Evolutionary conservation across 148 eudicot species (phyloP), one percentile per base, ranked within the genome.

Genomic region (Rhododendron ferrugineum): DNA sequence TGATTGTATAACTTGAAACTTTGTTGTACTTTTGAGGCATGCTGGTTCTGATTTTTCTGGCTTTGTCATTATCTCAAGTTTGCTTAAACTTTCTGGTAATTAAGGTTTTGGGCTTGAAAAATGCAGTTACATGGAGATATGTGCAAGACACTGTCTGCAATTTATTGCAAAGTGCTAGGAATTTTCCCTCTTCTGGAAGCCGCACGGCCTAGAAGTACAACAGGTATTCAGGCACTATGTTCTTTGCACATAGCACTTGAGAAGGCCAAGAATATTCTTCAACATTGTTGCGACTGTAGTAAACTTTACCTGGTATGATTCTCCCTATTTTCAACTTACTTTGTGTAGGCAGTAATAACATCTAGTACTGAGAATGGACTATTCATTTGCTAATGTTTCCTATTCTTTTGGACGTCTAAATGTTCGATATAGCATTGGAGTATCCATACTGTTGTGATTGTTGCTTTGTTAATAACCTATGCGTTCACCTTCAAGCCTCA

Each of bases 161-260:
- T 95, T 85, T 95, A 95, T 90, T 87, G 89, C 85, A 95, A 85
- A 92, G 91, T 93, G 87, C 76, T 95, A 91, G 92, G 87, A 40
- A 92, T 97, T 84, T 97, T 97, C 88, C 99, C 99, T 60, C 91
- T 89, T 47, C 86, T 97, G 80, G 99, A 97, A 94, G 98, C 95
- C 7, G 96, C 98, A 68, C 89, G 99, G 15, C 99, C 99, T 34
- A 90, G 98, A 86, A 95, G 99, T 88, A 93, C 94, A 75, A 89
- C 99, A 26, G 99, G 99, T 42, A 97, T 97, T 90, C 99, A 95
- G 88, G 98, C 98, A 74, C 90, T 97, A 83, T 97, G 99, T 84
- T 92, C 97, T 66, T 86, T 97, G 84, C 99, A 97, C 86, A 88
- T 97, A 81, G 98, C 99, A 28, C 94, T 97, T 47, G 99, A 97